These are phyloP conservation scores for Obba rivulosa DNA, from an alignment of 768 basidiomycete species.

Conservation along the genomic window DNA sequence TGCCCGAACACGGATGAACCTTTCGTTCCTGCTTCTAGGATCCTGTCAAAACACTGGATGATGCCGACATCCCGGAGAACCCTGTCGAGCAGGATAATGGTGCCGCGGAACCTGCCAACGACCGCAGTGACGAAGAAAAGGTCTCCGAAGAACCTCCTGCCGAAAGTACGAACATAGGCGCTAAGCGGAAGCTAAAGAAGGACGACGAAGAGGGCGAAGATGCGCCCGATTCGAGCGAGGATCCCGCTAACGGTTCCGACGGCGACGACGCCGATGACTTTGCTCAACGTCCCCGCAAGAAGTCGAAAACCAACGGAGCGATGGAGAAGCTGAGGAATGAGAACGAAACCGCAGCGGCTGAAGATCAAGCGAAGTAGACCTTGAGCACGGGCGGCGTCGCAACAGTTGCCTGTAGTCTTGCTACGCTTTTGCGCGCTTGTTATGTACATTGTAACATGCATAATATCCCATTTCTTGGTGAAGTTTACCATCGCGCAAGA, in stretches of 20 bases:
- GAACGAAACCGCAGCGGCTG: too few relatives aligned
- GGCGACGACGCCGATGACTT: conserved; percentile 3
- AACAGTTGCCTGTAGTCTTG: too few relatives aligned
- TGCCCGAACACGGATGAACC: too few relatives aligned
- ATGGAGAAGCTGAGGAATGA: too few relatives aligned
- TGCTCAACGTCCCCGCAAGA: conserved; percentile 14
- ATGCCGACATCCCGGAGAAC: conserved; percentile 1
- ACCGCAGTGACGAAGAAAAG: not conserved
- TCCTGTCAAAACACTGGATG: conserved; percentile 22
- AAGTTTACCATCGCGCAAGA: too few relatives aligned
- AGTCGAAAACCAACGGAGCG: conserved; percentile 9
- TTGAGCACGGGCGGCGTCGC: too few relatives aligned
- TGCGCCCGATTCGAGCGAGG: not conserved
- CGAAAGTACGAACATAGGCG: conserved; percentile 9
- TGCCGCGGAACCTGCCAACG: not conserved
- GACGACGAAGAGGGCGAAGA: not conserved
- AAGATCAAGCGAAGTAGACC: too few relatives aligned
- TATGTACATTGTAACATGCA: too few relatives aligned
- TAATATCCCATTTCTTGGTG: too few relatives aligned
- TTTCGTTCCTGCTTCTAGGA: conserved; percentile 14
- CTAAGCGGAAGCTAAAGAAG: not conserved
- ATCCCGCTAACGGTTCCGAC: not conserved
- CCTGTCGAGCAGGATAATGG: not conserved
- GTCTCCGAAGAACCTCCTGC: conserved; percentile 10
- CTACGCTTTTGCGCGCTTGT: too few relatives aligned